Evolutionary conservation across 2,329 filamentous ascomycete species (phyloP).

Genomic region (Trichoderma semiorbis): DNA sequence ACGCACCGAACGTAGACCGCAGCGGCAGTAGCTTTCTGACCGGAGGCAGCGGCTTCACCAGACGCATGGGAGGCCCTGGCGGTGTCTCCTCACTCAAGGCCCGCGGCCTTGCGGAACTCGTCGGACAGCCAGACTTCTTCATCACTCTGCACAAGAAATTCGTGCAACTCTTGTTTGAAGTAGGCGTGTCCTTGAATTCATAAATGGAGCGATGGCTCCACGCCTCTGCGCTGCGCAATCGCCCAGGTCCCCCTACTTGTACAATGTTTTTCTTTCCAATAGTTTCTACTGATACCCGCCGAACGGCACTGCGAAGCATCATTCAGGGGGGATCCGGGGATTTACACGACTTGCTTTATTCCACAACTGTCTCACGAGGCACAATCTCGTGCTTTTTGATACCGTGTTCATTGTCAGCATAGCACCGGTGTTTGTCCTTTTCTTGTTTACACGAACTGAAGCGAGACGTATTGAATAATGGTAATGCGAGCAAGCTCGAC

Average conservation of each 20-base stretch:
- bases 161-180: conserved; percentile 59
- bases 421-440: conserved; percentile 21
- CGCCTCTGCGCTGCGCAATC: not conserved
- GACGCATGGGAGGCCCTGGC: conserved; percentile 56
- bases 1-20: conserved; percentile 35
- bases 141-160: conserved; percentile 63
- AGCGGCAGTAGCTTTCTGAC: conserved; percentile 55
- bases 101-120: conserved; percentile 61
- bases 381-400: not conserved
- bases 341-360: not conserved
- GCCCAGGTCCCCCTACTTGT: not conserved
- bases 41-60: conserved; percentile 53
- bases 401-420: conserved; percentile 21
- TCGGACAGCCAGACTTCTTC: conserved; percentile 65
- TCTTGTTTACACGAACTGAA: conserved; percentile 2
- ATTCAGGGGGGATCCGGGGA: not conserved
- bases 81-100: conserved; percentile 55
- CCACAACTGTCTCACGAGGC: not conserved
- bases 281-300: conserved; percentile 15
- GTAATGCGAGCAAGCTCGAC: conserved; percentile 19
- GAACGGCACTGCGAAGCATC: conserved; percentile 13
- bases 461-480: conserved; percentile 23
- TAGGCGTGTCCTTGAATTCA: conserved; percentile 52
- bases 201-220: conserved; percentile 26
- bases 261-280: not conserved